Evolutionary conservation across 1,284 basidiomycete genomes (phyloP).

Genomic region (Xerocomus cyaneibrunnescens): DNA sequence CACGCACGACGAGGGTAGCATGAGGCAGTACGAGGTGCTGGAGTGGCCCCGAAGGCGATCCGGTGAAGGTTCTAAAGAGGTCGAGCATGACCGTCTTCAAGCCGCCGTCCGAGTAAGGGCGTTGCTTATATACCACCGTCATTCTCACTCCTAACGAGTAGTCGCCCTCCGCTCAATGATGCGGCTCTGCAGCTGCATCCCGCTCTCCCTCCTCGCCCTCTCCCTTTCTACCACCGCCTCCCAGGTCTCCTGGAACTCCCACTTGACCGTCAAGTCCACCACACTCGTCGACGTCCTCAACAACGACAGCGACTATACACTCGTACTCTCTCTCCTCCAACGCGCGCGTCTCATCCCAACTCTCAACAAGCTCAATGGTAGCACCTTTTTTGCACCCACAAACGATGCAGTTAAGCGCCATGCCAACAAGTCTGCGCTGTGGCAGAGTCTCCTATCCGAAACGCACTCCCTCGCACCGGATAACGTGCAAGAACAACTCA

Average conservation of each 20-base stretch:
- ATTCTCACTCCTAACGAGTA: conserved; percentile 4
- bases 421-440: conserved; percentile 43
- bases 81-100: conserved; percentile 48
- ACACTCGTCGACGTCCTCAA: conserved; percentile 77
- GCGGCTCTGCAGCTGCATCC: conserved; percentile 38
- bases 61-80: conserved; percentile 56
- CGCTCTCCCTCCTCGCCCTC: conserved; percentile 39
- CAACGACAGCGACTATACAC: conserved; percentile 76
- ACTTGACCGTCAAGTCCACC: conserved; percentile 35
- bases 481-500: conserved; percentile 82
- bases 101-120: background rate
- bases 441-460: conserved; percentile 47
- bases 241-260: conserved; percentile 35
- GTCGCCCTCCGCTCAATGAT: conserved; percentile 35
- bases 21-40: conserved; percentile 56
- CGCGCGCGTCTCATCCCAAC: conserved; percentile 88
- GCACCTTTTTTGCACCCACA: conserved; percentile 93
- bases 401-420: conserved; percentile 81
- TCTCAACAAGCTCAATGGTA: conserved; percentile 79
- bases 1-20: conserved; percentile 57
- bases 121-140: conserved; percentile 11
- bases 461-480: conserved; percentile 49
- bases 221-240: conserved; percentile 27
- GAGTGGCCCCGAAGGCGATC: conserved; percentile 55
- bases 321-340: conserved; percentile 81